A percentile compares a stretch with the other conserved stretches of the same genome.
These are phyloP conservation scores for Plasmodium chabaudi DNA, from an alignment of 169 alveolate species.

Conservation along the genomic window DNA sequence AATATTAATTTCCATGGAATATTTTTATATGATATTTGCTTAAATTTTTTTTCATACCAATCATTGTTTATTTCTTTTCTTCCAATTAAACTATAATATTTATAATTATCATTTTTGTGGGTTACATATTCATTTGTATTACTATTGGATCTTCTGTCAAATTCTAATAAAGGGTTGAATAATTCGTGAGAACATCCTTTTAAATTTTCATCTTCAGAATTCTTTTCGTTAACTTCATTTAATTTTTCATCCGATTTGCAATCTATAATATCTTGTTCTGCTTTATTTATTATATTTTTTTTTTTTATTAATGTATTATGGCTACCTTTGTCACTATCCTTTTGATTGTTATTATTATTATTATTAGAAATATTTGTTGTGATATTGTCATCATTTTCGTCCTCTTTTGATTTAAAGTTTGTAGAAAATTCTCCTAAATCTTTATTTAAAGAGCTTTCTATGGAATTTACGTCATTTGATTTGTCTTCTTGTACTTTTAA, in stretches of 20 bases:
- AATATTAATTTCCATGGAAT: slow-evolving; percentile 49
- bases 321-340: not conserved
- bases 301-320: not conserved
- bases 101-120: not conserved
- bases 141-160: not conserved
- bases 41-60: slow-evolving; percentile 57
- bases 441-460: not conserved
- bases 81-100: slow-evolving; percentile 11
- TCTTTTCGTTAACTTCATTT: not conserved
- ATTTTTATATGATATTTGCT: slow-evolving; percentile 48
- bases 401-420: not conserved
- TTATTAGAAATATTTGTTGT: not conserved
- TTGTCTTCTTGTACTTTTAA: slow-evolving; percentile 4
- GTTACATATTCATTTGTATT: not conserved
- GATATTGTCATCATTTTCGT: slow-evolving; percentile 2
- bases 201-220: not conserved
- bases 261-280: too few species aligned
- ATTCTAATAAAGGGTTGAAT: not conserved
- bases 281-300: too few species aligned
- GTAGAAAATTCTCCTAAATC: not conserved
- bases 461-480: not conserved
- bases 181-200: not conserved
- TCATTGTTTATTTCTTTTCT: slow-evolving; percentile 30
- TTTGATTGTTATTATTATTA: not conserved
- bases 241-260: too few species aligned